These are phyloP conservation scores for Candida maesae DNA, from an alignment of 805 yeast species.

Conservation along the genomic window DNA sequence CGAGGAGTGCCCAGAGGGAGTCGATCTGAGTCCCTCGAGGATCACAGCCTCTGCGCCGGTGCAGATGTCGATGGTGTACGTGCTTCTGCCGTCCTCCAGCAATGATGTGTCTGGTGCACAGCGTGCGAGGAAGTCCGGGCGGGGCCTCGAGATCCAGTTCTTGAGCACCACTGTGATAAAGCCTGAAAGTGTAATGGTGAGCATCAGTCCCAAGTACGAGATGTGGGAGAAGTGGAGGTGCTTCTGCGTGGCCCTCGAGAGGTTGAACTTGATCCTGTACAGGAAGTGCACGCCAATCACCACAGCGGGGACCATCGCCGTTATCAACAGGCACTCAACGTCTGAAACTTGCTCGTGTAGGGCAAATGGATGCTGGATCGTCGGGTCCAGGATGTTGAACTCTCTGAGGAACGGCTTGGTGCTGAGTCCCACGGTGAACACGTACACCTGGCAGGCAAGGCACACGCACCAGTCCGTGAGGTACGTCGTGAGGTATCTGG, in stretches of 20 bases:
- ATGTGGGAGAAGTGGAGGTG: conserved; percentile 15
- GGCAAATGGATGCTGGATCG: conserved; percentile 30
- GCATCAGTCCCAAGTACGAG: conserved; percentile 10
- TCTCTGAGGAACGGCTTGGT: conserved; percentile 30
- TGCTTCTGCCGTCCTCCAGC: conserved; percentile 9
- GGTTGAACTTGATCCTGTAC: conserved; percentile 6
- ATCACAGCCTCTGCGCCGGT: conserved; percentile 42
- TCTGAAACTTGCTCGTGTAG: conserved; percentile 11
- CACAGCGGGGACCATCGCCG: conserved; percentile 5
- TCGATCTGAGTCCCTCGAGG: conserved; percentile 71
- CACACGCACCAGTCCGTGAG: conserved; percentile 12
- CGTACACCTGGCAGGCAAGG: conserved; percentile 7
- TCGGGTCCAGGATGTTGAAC: conserved; percentile 29
- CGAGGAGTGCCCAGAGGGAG: conserved; percentile 79
- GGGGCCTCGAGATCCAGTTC: conserved; percentile 77
- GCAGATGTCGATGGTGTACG: conserved; percentile 45
- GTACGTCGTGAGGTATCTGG: conserved; percentile 5
- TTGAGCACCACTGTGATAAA: conserved; percentile 45
- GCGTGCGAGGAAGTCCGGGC: conserved; percentile 88
- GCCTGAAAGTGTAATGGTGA: conserved; percentile 14
- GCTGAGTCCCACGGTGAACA: conserved; percentile 8
- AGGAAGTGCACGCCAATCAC: conserved; percentile 1
- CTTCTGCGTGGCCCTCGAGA: conserved; percentile 4
- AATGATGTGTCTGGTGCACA: conserved; percentile 61
- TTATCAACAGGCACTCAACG: conserved; percentile 6